Evolutionary conservation across 352 stramenopile genomes (phyloP).

Genomic region (Phytophthora boehmeriae): DNA sequence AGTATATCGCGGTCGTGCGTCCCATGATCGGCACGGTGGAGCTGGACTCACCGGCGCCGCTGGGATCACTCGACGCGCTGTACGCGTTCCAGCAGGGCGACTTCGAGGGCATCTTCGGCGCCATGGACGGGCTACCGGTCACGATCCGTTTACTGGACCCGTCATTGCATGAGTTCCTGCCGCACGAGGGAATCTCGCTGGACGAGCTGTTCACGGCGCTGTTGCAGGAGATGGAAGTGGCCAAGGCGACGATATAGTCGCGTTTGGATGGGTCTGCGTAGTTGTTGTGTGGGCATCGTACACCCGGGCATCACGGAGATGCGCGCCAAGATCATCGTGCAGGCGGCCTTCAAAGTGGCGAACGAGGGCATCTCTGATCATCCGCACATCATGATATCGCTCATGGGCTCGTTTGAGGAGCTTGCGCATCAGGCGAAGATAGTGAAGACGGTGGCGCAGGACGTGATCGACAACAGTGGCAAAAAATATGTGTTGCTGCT

Average conservation of each 20-base stretch:
- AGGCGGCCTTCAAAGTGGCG: slow-evolving; percentile 19
- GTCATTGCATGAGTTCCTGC: too few species aligned
- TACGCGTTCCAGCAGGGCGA: slow-evolving; percentile 31
- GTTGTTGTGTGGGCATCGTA: slow-evolving; percentile 30
- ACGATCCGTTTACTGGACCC: slow-evolving; percentile 31
- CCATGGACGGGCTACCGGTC: slow-evolving; percentile 24
- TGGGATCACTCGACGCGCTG: slow-evolving; percentile 19
- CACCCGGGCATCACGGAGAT: slow-evolving; percentile 32
- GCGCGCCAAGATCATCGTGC: slow-evolving; percentile 30
- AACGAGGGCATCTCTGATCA: too few species aligned
- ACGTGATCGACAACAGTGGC: too few species aligned
- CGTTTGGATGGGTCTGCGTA: too few species aligned
- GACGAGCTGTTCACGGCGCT: slow-evolving; percentile 25
- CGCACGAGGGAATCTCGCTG: slow-evolving; percentile 24
- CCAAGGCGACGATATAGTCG: slow-evolving; percentile 22
- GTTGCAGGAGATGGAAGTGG: slow-evolving; percentile 20
- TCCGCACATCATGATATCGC: too few species aligned
- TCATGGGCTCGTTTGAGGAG: too few species aligned
- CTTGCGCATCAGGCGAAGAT: slow-evolving; percentile 32
- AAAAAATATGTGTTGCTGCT: too few species aligned
- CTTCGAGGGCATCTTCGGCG: slow-evolving; percentile 32
- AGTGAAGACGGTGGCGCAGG: slow-evolving; percentile 23
- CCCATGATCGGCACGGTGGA: slow-evolving; percentile 30
- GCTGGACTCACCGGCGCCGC: too few species aligned
- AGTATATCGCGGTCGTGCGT: slow-evolving; percentile 20